These are phyloP conservation scores for Butyriboletus pseudospeciosus DNA, from an alignment of 1,284 basidiomycete species.

Conservation along the genomic window DNA sequence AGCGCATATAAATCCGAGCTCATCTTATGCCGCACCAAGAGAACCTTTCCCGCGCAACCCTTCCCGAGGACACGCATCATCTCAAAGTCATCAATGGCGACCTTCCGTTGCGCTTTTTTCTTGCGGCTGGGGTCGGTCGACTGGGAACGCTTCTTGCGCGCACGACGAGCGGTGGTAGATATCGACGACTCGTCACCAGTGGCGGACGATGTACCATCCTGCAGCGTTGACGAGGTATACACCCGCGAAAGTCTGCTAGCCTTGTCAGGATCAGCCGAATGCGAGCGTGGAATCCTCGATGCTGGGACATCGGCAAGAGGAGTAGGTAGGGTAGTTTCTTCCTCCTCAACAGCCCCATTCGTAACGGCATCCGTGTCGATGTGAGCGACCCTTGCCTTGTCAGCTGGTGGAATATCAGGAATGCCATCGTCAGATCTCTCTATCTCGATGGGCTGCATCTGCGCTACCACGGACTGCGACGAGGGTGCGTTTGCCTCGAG, in stretches of 20 bases:
- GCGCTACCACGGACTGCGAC: conserved; percentile 17
- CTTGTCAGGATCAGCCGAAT: conserved; percentile 69
- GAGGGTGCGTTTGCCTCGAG: conserved; percentile 10
- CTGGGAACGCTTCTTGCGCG: conserved; percentile 57
- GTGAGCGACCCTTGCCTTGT: conserved; percentile 22
- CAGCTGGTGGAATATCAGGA: conserved; percentile 12
- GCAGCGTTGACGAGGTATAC: conserved; percentile 42
- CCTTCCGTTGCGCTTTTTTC: conserved; percentile 62
- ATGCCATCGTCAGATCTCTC: conserved; percentile 26
- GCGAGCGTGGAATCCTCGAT: conserved; percentile 61
- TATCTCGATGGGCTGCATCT: conserved; percentile 17
- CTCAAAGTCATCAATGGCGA: conserved; percentile 86
- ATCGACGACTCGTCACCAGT: conserved; percentile 60
- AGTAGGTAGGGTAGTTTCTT: conserved; percentile 33
- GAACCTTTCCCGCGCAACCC: conserved; percentile 92
- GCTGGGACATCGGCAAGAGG: conserved; percentile 37
- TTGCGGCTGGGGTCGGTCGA: conserved; percentile 49
- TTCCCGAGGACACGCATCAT: conserved; percentile 94
- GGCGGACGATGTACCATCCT: conserved; percentile 52
- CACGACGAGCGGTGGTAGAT: conserved; percentile 45
- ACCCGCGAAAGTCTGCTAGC: conserved; percentile 52
- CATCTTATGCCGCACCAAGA: conserved; percentile 77
- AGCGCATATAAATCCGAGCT: conserved; percentile 78
- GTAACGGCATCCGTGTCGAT: conserved; percentile 22
- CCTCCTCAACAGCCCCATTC: conserved; percentile 26